Base-by-base conservation (phyloP, 257 asterid species). In the Oldenlandia corymbosa region DNA sequence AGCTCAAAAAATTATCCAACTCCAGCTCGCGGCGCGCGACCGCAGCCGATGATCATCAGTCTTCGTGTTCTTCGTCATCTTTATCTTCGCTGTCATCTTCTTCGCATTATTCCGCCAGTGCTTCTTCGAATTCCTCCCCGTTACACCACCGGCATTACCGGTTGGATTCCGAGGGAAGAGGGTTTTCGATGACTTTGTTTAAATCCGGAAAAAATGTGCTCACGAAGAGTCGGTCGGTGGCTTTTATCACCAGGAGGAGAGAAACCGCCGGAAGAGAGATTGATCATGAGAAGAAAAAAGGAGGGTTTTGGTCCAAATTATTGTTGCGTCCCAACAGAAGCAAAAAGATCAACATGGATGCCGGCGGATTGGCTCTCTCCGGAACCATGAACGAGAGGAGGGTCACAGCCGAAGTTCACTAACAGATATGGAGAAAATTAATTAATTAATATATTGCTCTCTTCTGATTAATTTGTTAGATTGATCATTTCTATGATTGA, bases 241-340 rank as follows among this genome's bases (percentile, higher is more conserved):
- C 86, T 32, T 74, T 74, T 41, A 62, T 72, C 8, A 64, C 75
- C n/a, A 75, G 81, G 24, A 68, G 70, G 30, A 78, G 65, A 20
- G 70, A 55, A 32, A 14, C 23, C 10, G 14, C 23, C 7, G 66
- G 12, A 51, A 36, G 57, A 59, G 58, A 73, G 5, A 16, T 26
- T 45, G 2, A 26, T 31, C 5, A 1, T n/a, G 74, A 71, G 64
- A 68, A 69, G 60, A 69, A 51, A 54, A 86, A 82, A 73, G 45
- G 68, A 3, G 83, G 94, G 20, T 87, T 90, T 78, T 90, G 95
- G 88, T 81, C 88, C 1, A 90, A 72, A 62, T 67, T n/a, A n/a
- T n/a, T 85, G 66, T 46, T 83, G 36, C 57, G 50, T 3, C 74
- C 78, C 4, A n/a, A n/a, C n/a, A 77, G 68, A 67, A 81, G 42